A percentile compares a stretch with the other conserved stretches of the same genome.
These are phyloP conservation scores for Trichocladium antarcticum DNA, from an alignment of 495 filamentous ascomycete genomes.

Conservation along the genomic window DNA sequence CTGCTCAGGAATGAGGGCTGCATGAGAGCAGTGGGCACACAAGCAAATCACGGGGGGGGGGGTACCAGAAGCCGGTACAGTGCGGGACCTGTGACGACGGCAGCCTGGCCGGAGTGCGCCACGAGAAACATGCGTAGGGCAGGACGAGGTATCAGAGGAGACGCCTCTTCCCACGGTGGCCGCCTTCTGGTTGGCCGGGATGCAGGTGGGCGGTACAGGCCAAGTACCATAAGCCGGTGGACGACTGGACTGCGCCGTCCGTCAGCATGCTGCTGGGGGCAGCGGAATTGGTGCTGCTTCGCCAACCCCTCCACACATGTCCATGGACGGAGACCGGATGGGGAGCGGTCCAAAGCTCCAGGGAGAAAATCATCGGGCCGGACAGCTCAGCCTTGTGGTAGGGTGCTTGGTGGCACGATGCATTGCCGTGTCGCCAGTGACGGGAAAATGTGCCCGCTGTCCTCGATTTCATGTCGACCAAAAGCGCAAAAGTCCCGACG, in stretches of 20 bases:
- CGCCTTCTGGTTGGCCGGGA: slow-evolving; percentile 21
- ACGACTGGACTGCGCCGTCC: neutral
- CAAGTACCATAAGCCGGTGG: too few species aligned
- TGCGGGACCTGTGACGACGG: neutral
- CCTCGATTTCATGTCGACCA: too few species aligned
- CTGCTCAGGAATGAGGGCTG: slow-evolving; percentile 9
- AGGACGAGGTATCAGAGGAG: slow-evolving; percentile 5
- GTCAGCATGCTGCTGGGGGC: neutral
- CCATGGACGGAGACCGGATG: too few species aligned
- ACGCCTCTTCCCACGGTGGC: slow-evolving; percentile 18
- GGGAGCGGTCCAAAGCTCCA: too few species aligned
- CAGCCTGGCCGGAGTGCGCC: slow-evolving; percentile 1
- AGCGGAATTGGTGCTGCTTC: neutral
- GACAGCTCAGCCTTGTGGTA: too few species aligned
- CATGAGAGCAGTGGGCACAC: slow-evolving; percentile 9
- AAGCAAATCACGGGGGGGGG: slow-evolving; percentile 8
- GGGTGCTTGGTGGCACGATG: too few species aligned
- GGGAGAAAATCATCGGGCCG: too few species aligned
- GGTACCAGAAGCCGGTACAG: slow-evolving; percentile 4
- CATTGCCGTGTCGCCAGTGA: too few species aligned
- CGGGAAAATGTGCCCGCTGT: too few species aligned
- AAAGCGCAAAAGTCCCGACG: too few species aligned
- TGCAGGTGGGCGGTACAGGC: slow-evolving; percentile 1
- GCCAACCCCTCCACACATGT: too few species aligned
- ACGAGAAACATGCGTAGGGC: neutral